Base-by-base conservation (phyloP, 1,139 yeast genomes). In the Kodamaea arcana region DNA sequence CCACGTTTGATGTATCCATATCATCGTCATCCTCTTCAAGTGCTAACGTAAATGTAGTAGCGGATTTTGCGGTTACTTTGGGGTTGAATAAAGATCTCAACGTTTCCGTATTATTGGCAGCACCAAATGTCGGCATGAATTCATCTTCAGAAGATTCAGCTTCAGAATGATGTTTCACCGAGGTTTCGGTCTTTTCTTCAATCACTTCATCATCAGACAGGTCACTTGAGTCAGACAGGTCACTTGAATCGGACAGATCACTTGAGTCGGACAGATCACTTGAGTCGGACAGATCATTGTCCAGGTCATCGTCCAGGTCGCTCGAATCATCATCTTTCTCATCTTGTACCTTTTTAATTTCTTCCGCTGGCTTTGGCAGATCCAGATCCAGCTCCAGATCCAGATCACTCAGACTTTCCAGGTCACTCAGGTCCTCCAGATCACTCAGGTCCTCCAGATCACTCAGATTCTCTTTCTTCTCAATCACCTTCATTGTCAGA, bases 51-150 rank as follows among this genome's bases (percentile, higher is more conserved):
- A 68, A 65, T 4, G 53, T 51, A 3, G 42, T 22, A 3, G 46
- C 31, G 29, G 38, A 39, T 20, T 39, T 39, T 8, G 45, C 47
- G 8, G 53, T 56, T 13, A 10, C 10, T 11, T 48, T 46, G 8
- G 83, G 74, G 44, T 80, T 80, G 61, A 85, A 80, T 33, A 84
- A 59, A 0, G 75, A 59, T 54, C 94, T 74, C 33, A 84, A 70
- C 0, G 74, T 68, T 47, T 80, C 90, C 0, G 87, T 72, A 15
- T 57, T 71, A 44, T 65, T 72, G 2, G 40, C 31, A 3, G 51
- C 34, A 1, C 74, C 75, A 47, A 78, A 78, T 0, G 69, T 60
- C 3, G 85, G 83, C 18, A 75, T 61, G 40, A 70, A 72, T 35
- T 77, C 80, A 3, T 64, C 69, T 17, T 72, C 77, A 4, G 42